A percentile compares a stretch with the other conserved stretches of the same genome.
These are phyloP conservation scores for Rhizophagus prolifer DNA, from an alignment of 192 early-diverging fungal species.

Conservation along the genomic window DNA sequence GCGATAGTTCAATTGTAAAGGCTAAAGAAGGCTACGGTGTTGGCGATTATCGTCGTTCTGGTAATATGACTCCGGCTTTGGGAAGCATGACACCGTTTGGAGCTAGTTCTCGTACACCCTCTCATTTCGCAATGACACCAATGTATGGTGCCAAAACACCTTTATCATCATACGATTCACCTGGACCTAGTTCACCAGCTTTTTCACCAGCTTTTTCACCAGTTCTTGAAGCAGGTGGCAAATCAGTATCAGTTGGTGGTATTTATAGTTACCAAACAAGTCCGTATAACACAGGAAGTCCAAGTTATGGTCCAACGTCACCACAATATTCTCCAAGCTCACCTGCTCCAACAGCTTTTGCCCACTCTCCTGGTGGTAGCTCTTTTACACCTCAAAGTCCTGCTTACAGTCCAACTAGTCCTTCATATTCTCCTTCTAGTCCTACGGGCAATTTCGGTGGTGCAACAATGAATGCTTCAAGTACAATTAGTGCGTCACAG, in stretches of 20 bases:
- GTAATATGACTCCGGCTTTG: conserved; percentile 61
- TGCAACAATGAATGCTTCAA: background rate
- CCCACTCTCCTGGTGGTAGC: conserved; percentile 38
- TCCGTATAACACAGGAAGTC: conserved; percentile 38
- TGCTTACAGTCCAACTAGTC: conserved; percentile 75
- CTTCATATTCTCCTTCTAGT: conserved; percentile 75
- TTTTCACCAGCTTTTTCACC: conserved; percentile 23
- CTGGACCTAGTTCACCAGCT: conserved; percentile 8
- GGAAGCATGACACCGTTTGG: conserved; percentile 79
- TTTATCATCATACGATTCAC: background rate
- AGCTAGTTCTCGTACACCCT: conserved; percentile 38
- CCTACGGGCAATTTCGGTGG: conserved; percentile 56
- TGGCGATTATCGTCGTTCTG: conserved; percentile 49
- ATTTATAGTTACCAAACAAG: conserved; percentile 58
- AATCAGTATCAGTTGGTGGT: conserved; percentile 12
- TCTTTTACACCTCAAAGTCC: conserved; percentile 47
- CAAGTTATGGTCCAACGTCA: conserved; percentile 46
- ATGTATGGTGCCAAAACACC: conserved; percentile 17
- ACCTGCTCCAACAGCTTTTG: conserved; percentile 42
- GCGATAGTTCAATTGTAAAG: conserved; percentile 49
- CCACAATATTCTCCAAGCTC: conserved; percentile 53
- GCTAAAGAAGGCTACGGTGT: conserved; percentile 51
- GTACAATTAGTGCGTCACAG: conserved; percentile 21
- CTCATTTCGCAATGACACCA: background rate
- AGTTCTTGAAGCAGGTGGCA: conserved; percentile 2